Evolutionary conservation across 1,284 basidiomycete genomes (phyloP).

Genomic region (Fomitiporia mediterranea): DNA sequence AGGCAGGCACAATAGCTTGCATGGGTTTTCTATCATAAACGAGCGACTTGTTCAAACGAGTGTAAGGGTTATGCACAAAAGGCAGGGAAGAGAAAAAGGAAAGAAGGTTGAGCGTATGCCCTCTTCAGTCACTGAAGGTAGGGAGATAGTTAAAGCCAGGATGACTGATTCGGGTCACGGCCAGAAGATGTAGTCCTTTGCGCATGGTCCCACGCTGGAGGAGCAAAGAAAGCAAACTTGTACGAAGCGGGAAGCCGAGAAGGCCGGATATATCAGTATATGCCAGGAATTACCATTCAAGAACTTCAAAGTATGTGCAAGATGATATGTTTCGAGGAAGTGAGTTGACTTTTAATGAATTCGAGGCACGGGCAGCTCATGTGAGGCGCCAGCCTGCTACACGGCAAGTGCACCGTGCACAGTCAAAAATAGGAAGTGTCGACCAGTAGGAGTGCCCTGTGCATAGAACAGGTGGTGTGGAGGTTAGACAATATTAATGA

Average conservation of each 20-base stretch:
- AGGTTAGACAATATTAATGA: too few relatives aligned
- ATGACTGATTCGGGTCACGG: background rate
- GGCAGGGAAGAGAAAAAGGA: background rate
- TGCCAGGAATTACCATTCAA: too few relatives aligned
- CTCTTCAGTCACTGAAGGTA: background rate
- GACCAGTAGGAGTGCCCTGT: too few relatives aligned
- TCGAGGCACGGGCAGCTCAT: too few relatives aligned
- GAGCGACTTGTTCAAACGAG: constrained; percentile 7
- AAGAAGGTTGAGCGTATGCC: background rate
- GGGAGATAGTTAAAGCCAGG: background rate
- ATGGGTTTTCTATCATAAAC: constrained; percentile 1
- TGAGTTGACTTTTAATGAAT: too few relatives aligned
- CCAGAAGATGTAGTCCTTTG: background rate
- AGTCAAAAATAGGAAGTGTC: too few relatives aligned
- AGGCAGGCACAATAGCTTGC: constrained; percentile 2
- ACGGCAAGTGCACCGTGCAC: too few relatives aligned
- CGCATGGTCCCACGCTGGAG: background rate
- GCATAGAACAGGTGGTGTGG: too few relatives aligned
- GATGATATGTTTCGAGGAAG: too few relatives aligned
- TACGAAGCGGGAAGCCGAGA: background rate
- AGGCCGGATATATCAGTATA: background rate
- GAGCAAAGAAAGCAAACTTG: constrained; percentile 1
- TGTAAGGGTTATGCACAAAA: background rate
- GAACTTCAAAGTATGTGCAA: too few relatives aligned
- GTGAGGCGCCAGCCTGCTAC: too few relatives aligned